Evolutionary conservation across 345 rosid species (phyloP).

Genomic region (Citrus inodora): DNA sequence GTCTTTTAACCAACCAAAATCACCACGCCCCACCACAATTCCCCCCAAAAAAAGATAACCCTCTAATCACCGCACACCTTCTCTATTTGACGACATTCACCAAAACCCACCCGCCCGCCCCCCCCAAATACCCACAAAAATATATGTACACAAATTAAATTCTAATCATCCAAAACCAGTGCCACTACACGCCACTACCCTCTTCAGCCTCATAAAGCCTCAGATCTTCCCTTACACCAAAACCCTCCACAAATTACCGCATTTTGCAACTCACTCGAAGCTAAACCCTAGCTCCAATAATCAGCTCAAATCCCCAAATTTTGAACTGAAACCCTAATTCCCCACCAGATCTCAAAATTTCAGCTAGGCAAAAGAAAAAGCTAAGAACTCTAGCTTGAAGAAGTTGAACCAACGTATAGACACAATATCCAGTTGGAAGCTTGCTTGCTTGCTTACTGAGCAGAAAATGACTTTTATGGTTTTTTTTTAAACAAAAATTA

Average conservation of each 20-base stretch:
- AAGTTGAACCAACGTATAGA: neutral
- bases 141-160: neutral
- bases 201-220: constrained; percentile 24
- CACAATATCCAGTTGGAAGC: neutral
- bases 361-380: neutral
- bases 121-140: neutral
- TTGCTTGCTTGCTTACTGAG: neutral
- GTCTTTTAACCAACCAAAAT: constrained; percentile 2
- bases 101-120: constrained; percentile 7
- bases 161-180: constrained; percentile 27
- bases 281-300: constrained; percentile 14
- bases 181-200: constrained; percentile 20
- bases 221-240: constrained; percentile 17
- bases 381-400: neutral
- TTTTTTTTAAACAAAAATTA: neutral
- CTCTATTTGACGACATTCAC: constrained; percentile 5
- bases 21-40: neutral
- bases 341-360: constrained; percentile 1
- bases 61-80: neutral
- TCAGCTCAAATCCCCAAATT: constrained; percentile 3
- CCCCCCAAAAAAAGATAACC: neutral
- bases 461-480: neutral
- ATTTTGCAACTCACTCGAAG: neutral
- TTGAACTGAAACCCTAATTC: constrained; percentile 7
- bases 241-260: neutral